These are phyloP conservation scores for Botrytis galanthina DNA, from an alignment of 2,329 filamentous ascomycete species.

Conservation along the genomic window DNA sequence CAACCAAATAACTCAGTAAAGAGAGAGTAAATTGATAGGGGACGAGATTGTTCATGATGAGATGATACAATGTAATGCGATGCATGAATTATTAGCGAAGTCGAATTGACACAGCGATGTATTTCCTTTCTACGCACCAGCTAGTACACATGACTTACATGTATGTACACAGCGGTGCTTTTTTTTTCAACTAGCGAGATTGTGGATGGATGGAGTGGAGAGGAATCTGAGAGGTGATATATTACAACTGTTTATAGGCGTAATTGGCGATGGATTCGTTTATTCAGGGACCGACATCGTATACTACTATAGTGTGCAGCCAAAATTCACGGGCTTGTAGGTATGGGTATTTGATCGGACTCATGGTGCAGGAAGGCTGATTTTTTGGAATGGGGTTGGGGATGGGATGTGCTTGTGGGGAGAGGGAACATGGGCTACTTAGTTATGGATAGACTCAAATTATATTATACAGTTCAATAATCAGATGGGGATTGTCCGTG, in stretches of 20 bases:
- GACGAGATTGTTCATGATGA: neutral
- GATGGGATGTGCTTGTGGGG: neutral
- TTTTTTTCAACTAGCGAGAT: neutral
- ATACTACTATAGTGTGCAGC: neutral
- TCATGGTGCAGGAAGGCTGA: slow-evolving; percentile 3
- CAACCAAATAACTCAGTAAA: slow-evolving; percentile 5
- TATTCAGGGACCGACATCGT: neutral
- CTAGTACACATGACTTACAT: slow-evolving; percentile 3
- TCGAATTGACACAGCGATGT: neutral
- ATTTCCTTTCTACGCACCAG: neutral
- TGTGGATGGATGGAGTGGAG: neutral
- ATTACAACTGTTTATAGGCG: slow-evolving; percentile 13
- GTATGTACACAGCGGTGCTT: neutral
- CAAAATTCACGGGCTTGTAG: neutral
- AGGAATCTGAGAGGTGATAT: neutral
- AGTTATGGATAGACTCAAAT: slow-evolving; percentile 10
- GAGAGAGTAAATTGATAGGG: neutral
- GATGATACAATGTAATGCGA: neutral
- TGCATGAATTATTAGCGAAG: slow-evolving; percentile 2
- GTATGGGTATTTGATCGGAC: slow-evolving; percentile 5
- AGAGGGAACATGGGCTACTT: neutral
- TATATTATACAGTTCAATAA: neutral
- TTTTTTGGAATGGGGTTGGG: neutral
- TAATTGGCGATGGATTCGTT: slow-evolving; percentile 5
- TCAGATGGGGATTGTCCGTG: neutral